Percentiles rank a stretch among this genome's conserved stretches.
Conservation (phyloP, 2,329 filamentous ascomycete species). For the Trichophyton mentagrophytes region DNA sequence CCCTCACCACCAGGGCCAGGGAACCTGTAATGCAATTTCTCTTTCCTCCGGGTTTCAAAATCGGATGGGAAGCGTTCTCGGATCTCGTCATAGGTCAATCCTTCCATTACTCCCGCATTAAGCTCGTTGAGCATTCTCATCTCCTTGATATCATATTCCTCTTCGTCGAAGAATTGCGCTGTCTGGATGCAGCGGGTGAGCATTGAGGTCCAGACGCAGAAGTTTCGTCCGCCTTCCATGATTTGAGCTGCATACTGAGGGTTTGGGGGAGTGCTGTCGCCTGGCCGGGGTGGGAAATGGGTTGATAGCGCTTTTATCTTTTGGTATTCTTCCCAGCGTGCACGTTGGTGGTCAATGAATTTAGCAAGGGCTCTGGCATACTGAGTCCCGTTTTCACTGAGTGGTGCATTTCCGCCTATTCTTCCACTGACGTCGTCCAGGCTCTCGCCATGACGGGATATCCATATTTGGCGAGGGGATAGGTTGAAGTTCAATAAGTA, state of each 20-base stretch:
- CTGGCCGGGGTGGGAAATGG: conserved; percentile 78
- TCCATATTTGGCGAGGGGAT: conserved; percentile 92
- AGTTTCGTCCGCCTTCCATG: conserved; percentile 60
- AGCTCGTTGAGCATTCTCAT: conserved; percentile 98
- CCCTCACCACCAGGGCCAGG: conserved; percentile 91
- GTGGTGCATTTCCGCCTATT: conserved; percentile 77
- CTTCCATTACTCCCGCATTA: conserved; percentile 84
- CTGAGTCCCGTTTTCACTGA: conserved; percentile 65
- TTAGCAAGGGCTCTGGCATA: conserved; percentile 69
- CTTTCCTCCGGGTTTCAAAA: conserved; percentile 61
- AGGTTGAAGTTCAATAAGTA: conserved; percentile 96
- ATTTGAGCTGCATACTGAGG: conserved; percentile 51
- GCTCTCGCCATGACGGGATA: conserved; percentile 88
- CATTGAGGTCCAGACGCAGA: conserved; percentile 98
- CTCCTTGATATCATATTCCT: conserved; percentile 91
- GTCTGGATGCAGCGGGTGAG: conserved; percentile 79
- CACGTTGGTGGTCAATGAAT: conserved; percentile 71
- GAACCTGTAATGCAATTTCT: conserved; percentile 95
- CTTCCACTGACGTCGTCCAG: conserved; percentile 75
- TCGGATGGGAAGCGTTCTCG: conserved; percentile 65
- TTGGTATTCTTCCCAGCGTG: conserved; percentile 72
- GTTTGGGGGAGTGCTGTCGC: conserved; percentile 89
- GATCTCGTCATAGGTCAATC: conserved; percentile 88
- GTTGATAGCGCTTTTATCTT: conserved; percentile 62
- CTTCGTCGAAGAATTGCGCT: conserved; percentile 82